Evolutionary conservation across 2,329 filamentous ascomycete species (phyloP).

Genomic region (Penicillium corylophilum): DNA sequence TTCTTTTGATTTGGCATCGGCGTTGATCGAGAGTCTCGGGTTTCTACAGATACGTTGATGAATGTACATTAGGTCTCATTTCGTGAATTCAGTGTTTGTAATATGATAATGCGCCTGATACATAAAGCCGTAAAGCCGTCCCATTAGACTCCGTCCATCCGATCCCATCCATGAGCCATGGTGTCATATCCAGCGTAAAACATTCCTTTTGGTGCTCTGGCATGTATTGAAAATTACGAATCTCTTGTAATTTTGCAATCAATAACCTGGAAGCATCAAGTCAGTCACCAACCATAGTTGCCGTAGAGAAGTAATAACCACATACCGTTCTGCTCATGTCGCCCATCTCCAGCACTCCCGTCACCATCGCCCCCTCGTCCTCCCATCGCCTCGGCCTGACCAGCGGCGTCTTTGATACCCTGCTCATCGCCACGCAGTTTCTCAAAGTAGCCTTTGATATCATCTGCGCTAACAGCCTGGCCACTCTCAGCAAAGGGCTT

Average conservation of each 20-base stretch:
- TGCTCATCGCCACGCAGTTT: constrained; percentile 85
- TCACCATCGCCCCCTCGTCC: constrained; percentile 24
- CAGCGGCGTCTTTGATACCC: constrained; percentile 64
- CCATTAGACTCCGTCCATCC: neutral
- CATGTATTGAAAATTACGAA: neutral
- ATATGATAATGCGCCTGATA: constrained; percentile 3
- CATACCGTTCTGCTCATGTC: constrained; percentile 50
- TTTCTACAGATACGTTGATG: constrained; percentile 10
- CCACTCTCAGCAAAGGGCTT: constrained; percentile 92
- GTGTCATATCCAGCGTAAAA: neutral
- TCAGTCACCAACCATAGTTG: neutral
- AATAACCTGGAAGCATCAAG: constrained; percentile 11
- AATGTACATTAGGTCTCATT: constrained; percentile 1
- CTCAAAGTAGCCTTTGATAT: constrained; percentile 95
- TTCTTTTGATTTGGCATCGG: neutral
- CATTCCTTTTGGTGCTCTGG: neutral
- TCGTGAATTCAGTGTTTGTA: neutral
- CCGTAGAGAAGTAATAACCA: constrained; percentile 1
- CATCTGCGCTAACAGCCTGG: constrained; percentile 82
- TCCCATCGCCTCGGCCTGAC: constrained; percentile 46
- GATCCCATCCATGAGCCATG: neutral
- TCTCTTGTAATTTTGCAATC: neutral
- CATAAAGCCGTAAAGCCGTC: neutral
- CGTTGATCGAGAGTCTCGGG: neutral
- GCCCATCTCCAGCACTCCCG: constrained; percentile 31